Conservation (phyloP, 306 rosid species). For the Rubus parviflorus region DNA sequence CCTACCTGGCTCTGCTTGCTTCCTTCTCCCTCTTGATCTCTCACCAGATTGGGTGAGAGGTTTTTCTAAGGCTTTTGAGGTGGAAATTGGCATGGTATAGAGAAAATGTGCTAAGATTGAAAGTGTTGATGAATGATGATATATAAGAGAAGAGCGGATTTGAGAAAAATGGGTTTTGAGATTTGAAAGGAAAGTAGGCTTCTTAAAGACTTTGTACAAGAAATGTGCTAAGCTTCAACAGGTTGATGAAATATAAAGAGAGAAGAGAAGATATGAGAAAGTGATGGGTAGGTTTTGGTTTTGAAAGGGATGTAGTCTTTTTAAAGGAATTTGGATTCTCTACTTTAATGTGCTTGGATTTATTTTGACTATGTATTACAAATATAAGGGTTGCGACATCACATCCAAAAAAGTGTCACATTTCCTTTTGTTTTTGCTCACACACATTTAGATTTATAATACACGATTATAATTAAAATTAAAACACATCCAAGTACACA, state of each 20-base stretch:
- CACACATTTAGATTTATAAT: neutral
- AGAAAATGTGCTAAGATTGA: neutral
- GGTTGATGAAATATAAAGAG: neutral
- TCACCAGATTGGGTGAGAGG: constrained; percentile 57
- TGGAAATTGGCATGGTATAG: constrained; percentile 55
- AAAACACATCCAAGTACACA: neutral
- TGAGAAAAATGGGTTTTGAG: neutral
- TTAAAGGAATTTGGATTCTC: neutral
- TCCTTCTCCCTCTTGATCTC: constrained; percentile 75
- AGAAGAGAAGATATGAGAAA: neutral
- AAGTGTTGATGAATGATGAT: neutral
- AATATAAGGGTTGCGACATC: neutral
- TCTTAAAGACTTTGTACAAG: neutral
- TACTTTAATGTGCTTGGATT: neutral
- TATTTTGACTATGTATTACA: neutral
- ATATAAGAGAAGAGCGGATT: neutral
- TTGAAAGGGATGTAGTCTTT: neutral
- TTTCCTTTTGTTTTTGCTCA: neutral
- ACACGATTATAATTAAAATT: neutral
- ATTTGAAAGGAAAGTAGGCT: neutral
- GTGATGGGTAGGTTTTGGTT: neutral
- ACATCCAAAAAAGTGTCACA: neutral
- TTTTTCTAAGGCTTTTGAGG: constrained; percentile 62
- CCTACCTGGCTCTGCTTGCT: constrained; percentile 87
- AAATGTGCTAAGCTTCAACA: neutral